phyloP scores from a whole-genome alignment of 2,329 filamentous ascomycete species.

The Monosporascus sp. region DNA sequence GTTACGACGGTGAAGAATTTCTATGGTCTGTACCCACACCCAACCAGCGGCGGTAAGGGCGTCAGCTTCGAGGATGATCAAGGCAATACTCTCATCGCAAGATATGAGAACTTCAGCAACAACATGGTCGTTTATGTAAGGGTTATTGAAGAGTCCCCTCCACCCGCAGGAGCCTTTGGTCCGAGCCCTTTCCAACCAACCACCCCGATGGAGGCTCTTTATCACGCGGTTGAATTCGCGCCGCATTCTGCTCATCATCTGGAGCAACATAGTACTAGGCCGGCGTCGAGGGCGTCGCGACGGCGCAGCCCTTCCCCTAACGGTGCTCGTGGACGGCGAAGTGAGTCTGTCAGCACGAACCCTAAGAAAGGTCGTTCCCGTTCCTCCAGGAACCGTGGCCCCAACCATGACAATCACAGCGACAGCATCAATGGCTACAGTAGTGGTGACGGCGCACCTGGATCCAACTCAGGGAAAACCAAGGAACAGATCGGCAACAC shows the following conservation, averaged over 20 bases:
- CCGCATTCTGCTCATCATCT: conserved; percentile 44
- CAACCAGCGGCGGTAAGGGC: conserved; percentile 59
- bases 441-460: conserved; percentile 77
- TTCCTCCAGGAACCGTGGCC: conserved; percentile 61
- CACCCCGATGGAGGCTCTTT: conserved; percentile 44
- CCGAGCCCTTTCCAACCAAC: conserved; percentile 45
- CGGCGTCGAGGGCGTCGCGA: conserved; percentile 63
- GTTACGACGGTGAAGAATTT: conserved; percentile 99
- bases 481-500: conserved; percentile 89
- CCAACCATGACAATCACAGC: conserved; percentile 53
- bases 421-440: conserved; percentile 74
- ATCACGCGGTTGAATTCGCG: conserved; percentile 39
- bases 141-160: conserved; percentile 60
- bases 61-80: conserved; percentile 92
- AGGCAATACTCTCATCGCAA: conserved; percentile 86
- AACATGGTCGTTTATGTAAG: conserved; percentile 93
- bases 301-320: conserved; percentile 76
- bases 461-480: conserved; percentile 68
- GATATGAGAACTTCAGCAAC: conserved; percentile 91
- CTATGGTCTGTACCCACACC: conserved; percentile 85
- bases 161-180: conserved; percentile 40
- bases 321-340: conserved; percentile 64
- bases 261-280: conserved; percentile 58
- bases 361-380: conserved; percentile 65
- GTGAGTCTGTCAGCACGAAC: conserved; percentile 61